Conservation (phyloP, 805 yeast species). For the Debaryomyces tyrocola region DNA sequence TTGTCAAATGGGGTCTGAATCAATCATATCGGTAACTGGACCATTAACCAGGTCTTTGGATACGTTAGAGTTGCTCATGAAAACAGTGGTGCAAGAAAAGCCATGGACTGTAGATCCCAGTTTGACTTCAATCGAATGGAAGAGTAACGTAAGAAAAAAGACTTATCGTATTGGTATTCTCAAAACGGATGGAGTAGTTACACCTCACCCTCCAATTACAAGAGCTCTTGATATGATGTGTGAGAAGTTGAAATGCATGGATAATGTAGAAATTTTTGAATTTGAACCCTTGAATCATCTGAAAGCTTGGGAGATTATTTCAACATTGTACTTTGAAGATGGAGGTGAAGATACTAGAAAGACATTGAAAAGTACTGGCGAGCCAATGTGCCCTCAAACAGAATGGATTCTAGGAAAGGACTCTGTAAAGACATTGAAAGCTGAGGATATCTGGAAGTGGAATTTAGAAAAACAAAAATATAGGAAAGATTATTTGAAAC, state of each 20-base stretch:
- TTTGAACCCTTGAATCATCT: not conserved
- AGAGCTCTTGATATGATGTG: slow-evolving; percentile 10
- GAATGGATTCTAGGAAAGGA: slow-evolving; percentile 8
- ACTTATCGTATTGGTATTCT: slow-evolving; percentile 19
- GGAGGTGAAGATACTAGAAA: slow-evolving; percentile 1
- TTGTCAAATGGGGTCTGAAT: slow-evolving; percentile 20
- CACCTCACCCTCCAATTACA: slow-evolving; percentile 17
- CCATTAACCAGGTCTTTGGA: slow-evolving; percentile 31
- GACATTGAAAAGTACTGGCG: slow-evolving; percentile 8
- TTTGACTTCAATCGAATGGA: slow-evolving; percentile 52
- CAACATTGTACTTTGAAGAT: slow-evolving; percentile 1
- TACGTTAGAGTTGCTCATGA: slow-evolving; percentile 48
- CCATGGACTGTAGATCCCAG: slow-evolving; percentile 58
- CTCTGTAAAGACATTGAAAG: slow-evolving; percentile 6
- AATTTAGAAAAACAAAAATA: slow-evolving; percentile 14
- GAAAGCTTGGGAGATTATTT: not conserved
- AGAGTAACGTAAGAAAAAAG: slow-evolving; percentile 30
- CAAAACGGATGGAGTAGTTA: slow-evolving; percentile 13
- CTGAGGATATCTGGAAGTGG: slow-evolving; percentile 15
- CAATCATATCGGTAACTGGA: slow-evolving; percentile 30
- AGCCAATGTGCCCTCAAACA: slow-evolving; percentile 11
- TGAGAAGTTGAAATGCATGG: slow-evolving; percentile 2
- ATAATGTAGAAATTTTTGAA: slow-evolving; percentile 1
- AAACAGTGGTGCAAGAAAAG: slow-evolving; percentile 43
- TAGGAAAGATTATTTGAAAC: slow-evolving; percentile 15